These are phyloP conservation scores for Scedosporium dehoogii DNA, from an alignment of 2,329 filamentous ascomycete species.

Conservation along the genomic window DNA sequence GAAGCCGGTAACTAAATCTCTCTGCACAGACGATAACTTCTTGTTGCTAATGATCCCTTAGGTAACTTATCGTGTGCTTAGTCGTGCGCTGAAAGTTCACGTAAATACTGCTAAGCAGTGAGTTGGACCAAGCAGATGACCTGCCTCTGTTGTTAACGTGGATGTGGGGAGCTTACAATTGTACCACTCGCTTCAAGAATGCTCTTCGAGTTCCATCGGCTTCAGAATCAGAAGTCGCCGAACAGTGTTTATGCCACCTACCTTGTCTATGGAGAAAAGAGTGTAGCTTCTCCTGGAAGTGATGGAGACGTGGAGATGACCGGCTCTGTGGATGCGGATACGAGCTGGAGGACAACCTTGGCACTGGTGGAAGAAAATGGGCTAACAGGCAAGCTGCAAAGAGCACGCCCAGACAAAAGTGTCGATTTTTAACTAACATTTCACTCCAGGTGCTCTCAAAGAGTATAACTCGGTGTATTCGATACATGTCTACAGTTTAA, in stretches of 20 bases:
- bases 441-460: conserved; percentile 48
- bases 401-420: background rate
- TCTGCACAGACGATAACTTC: conserved; percentile 8
- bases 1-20: conserved; percentile 47
- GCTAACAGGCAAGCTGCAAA: conserved; percentile 45
- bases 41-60: conserved; percentile 24
- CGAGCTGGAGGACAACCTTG: conserved; percentile 47
- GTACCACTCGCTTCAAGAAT: conserved; percentile 46
- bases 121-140: conserved; percentile 15
- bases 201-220: conserved; percentile 74
- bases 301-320: conserved; percentile 62
- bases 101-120: conserved; percentile 85
- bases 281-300: conserved; percentile 33
- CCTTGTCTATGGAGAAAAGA: conserved; percentile 57
- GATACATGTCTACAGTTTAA: conserved; percentile 81
- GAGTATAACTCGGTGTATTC: conserved; percentile 65
- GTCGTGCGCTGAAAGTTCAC: conserved; percentile 73
- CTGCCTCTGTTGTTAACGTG: background rate
- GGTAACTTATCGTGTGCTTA: conserved; percentile 81
- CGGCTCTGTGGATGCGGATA: conserved; percentile 53
- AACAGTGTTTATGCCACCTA: conserved; percentile 87
- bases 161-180: background rate
- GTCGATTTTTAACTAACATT: conserved; percentile 1
- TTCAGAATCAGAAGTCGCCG: conserved; percentile 65
- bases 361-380: conserved; percentile 63